phyloP scores from a whole-genome alignment of 1,284 basidiomycete genomes.

The Austroboletus niveus region DNA sequence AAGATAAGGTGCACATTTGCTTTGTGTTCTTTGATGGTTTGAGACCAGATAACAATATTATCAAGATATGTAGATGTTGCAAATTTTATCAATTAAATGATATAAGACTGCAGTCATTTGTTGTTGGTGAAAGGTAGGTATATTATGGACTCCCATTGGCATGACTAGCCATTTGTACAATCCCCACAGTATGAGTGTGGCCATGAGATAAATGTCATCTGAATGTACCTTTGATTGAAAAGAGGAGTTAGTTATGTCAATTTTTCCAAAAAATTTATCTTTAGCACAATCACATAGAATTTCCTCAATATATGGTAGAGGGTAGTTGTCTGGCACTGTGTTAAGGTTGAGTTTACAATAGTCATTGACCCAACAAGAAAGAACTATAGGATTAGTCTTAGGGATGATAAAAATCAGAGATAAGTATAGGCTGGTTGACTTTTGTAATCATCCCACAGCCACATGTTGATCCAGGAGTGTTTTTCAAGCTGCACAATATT shows the following conservation, averaged over 20 bases:
- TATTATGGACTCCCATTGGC: conserved; percentile 20
- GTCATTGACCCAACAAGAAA: conserved; percentile 18
- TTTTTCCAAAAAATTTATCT: conserved; percentile 18
- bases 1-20: not conserved
- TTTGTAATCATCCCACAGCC: conserved; percentile 23
- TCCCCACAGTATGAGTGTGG: conserved; percentile 29
- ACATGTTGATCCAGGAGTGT: conserved; percentile 30
- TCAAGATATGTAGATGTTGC: conserved; percentile 29
- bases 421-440: not conserved
- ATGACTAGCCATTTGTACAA: conserved; percentile 19
- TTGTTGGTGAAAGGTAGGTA: conserved; percentile 19
- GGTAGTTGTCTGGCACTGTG: conserved; percentile 19
- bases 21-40: not conserved
- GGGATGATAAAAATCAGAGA: conserved; percentile 11
- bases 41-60: not conserved
- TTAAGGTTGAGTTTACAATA: conserved; percentile 18
- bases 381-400: conserved; percentile 2
- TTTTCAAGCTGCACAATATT: conserved; percentile 29
- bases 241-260: conserved; percentile 28
- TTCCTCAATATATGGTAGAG: conserved; percentile 26
- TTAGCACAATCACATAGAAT: conserved; percentile 12
- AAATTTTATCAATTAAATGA: conserved; percentile 20
- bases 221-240: conserved; percentile 36
- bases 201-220: conserved; percentile 32
- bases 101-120: conserved; percentile 10